A percentile compares a stretch with the other conserved stretches of the same genome.
Conservation (phyloP, 257 asterid species). For the Primulina tabacum region DNA sequence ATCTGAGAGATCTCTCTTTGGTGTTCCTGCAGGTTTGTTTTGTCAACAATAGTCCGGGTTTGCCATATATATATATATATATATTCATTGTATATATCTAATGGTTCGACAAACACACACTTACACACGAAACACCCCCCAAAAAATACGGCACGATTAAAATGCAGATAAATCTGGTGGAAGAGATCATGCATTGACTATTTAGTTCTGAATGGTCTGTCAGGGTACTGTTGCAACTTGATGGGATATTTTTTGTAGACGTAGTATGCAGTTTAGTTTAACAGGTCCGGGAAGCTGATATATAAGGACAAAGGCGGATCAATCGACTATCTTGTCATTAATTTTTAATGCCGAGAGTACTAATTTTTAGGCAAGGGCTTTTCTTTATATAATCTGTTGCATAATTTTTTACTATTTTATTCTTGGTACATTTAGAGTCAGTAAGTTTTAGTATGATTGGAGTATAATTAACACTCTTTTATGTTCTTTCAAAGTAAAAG, state of each 20-base stretch:
- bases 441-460: no score
- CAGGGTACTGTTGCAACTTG: neutral
- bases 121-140: neutral
- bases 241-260: neutral
- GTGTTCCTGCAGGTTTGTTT: constrained; percentile 82
- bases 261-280: neutral
- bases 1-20: constrained; percentile 58
- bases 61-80: constrained; percentile 29
- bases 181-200: neutral
- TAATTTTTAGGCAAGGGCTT: neutral
- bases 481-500: no score
- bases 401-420: no score
- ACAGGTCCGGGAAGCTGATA: neutral
- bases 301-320: neutral
- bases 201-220: neutral
- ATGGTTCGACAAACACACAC: neutral
- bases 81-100: no score
- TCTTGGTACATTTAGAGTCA: neutral
- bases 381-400: neutral
- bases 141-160: neutral
- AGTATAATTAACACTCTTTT: no score
- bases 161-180: neutral
- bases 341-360: neutral
- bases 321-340: neutral
- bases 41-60: constrained; percentile 49